Evolutionary conservation across 257 asterid species (phyloP).

Genomic region (Rehmannia glutinosa): DNA sequence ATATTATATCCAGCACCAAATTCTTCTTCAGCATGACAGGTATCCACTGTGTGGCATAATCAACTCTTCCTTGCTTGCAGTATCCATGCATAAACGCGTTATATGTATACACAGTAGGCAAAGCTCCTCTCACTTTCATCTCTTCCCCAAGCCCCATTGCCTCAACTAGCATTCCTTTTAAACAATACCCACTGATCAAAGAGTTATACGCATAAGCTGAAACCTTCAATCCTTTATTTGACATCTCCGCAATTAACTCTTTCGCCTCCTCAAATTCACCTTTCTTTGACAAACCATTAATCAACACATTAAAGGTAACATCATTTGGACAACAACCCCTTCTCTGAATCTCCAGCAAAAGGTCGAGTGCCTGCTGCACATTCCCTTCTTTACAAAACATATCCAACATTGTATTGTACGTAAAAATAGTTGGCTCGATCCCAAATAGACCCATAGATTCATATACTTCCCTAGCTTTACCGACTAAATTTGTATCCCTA

Average conservation of each 20-base stretch:
- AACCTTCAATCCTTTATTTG: constrained; percentile 44
- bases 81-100: constrained; percentile 64
- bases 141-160: constrained; percentile 51
- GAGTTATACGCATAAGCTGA: constrained; percentile 60
- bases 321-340: constrained; percentile 45
- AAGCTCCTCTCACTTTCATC: constrained; percentile 49
- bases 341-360: constrained; percentile 54
- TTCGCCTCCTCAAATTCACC: constrained; percentile 61
- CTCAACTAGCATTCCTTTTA: constrained; percentile 51
- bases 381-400: constrained; percentile 48
- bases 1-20: constrained; percentile 43
- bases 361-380: constrained; percentile 41
- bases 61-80: constrained; percentile 58
- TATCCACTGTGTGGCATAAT: constrained; percentile 54
- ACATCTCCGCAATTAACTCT: constrained; percentile 45
- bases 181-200: constrained; percentile 53
- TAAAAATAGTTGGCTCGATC: constrained; percentile 47
- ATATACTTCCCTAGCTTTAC: constrained; percentile 46
- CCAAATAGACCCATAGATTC: constrained; percentile 40
- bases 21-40: constrained; percentile 61
- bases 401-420: constrained; percentile 68
- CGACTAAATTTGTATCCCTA: constrained; percentile 38
- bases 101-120: constrained; percentile 51
- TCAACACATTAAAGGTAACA: constrained; percentile 51
- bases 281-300: constrained; percentile 49